Evolutionary conservation across 2,329 filamentous ascomycete genomes (phyloP).

Genomic region (Penicillium sp.): DNA sequence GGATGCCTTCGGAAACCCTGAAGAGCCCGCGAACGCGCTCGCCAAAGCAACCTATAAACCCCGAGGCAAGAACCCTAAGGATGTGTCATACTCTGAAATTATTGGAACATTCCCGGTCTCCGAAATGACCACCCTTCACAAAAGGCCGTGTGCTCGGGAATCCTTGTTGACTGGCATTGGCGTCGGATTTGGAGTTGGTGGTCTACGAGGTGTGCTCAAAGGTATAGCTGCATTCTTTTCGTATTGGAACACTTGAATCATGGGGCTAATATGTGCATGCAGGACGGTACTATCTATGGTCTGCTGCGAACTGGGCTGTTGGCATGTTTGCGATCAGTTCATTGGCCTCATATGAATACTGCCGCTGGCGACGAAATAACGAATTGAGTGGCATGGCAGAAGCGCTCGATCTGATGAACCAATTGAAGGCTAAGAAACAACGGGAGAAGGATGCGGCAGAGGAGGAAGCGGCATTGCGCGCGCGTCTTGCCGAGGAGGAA

Average conservation of each 20-base stretch:
- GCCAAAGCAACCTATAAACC: constrained; percentile 52
- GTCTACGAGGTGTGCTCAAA: constrained; percentile 63
- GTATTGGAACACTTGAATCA: background rate
- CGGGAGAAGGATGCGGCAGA: constrained; percentile 38
- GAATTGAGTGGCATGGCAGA: constrained; percentile 78
- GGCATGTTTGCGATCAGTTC: constrained; percentile 63
- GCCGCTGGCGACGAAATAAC: constrained; percentile 61
- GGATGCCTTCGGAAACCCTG: constrained; percentile 41
- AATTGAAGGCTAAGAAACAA: constrained; percentile 60
- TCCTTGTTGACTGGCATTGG: constrained; percentile 75
- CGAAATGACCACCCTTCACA: constrained; percentile 56
- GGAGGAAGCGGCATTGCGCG: constrained; percentile 28
- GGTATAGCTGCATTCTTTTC: constrained; percentile 43
- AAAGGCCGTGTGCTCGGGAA: constrained; percentile 74
- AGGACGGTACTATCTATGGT: constrained; percentile 50
- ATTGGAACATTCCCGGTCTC: constrained; percentile 42
- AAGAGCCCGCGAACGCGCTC: constrained; percentile 47
- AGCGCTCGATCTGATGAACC: constrained; percentile 71
- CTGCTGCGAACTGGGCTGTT: constrained; percentile 76
- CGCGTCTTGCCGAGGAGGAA: constrained; percentile 32
- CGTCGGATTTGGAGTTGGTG: constrained; percentile 65
- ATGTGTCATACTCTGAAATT: constrained; percentile 36
- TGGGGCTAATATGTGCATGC: constrained; percentile 9
- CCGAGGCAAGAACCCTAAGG: constrained; percentile 48
- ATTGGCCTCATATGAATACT: constrained; percentile 73